These are phyloP conservation scores for Suillus subalutaceus DNA, from an alignment of 768 basidiomycete species.

Conservation along the genomic window DNA sequence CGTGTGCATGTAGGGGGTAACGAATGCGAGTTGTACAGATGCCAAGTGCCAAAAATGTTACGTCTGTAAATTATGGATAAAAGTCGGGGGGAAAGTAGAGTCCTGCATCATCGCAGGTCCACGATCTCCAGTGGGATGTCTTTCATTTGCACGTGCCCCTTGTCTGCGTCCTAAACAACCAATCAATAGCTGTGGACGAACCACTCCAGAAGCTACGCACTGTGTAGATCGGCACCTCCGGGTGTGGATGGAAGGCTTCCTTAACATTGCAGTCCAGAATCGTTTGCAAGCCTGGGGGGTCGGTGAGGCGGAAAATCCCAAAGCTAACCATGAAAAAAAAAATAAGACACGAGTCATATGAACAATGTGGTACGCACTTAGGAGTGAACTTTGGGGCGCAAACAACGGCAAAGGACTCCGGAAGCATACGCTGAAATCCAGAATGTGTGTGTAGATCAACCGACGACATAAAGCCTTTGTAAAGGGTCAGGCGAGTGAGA, in stretches of 20 bases:
- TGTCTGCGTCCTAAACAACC: constrained; percentile 70
- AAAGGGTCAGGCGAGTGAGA: constrained; percentile 12
- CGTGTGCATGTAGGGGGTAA: constrained; percentile 3
- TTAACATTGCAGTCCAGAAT: constrained; percentile 69
- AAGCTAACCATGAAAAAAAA: constrained; percentile 42
- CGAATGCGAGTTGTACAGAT: constrained; percentile 5
- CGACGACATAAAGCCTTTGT: constrained; percentile 87
- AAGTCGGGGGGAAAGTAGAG: too few species aligned
- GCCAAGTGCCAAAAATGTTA: constrained; percentile 3
- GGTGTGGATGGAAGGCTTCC: constrained; percentile 87
- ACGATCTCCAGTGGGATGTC: constrained; percentile 78
- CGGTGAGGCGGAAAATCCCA: constrained; percentile 88
- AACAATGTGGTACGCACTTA: constrained; percentile 48
- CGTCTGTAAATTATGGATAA: constrained; percentile 4
- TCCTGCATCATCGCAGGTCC: constrained; percentile 59
- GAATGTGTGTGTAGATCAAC: constrained; percentile 92
- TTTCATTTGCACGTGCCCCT: constrained; percentile 81
- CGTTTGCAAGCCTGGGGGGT: constrained; percentile 79
- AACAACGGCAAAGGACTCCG: constrained; percentile 91
- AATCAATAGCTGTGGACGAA: not conserved
- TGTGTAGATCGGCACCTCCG: constrained; percentile 83
- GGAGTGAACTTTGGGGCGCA: constrained; percentile 83
- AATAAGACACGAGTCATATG: not conserved
- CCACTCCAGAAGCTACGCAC: constrained; percentile 45
- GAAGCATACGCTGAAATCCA: constrained; percentile 86